A percentile compares a stretch with the other conserved stretches of the same genome.
phyloP scores from a whole-genome alignment of 352 stramenopile genomes.

The Aphanomyces stellatus region DNA sequence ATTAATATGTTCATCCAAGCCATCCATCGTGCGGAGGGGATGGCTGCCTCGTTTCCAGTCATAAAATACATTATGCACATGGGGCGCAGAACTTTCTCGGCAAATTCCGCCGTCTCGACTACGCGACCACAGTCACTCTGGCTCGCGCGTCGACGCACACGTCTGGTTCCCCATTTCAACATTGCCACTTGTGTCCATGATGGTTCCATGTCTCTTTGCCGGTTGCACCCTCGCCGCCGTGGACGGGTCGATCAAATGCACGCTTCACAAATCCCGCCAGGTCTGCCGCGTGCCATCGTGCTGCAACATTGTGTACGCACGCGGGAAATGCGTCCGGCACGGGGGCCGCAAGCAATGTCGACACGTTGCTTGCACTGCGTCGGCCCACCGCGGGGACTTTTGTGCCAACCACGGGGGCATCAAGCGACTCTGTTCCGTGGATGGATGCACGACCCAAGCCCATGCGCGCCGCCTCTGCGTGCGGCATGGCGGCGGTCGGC shows the following conservation, averaged over 20 bases:
- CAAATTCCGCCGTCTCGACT: no score
- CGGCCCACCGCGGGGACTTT: not conserved
- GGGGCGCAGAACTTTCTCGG: no score
- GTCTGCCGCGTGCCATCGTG: not conserved
- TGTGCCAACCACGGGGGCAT: not conserved
- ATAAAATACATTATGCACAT: no score
- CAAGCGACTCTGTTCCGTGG: slow-evolving; percentile 1
- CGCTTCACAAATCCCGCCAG: not conserved
- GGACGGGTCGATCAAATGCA: not conserved
- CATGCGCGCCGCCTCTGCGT: not conserved
- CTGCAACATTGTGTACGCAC: not conserved
- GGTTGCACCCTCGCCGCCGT: not conserved
- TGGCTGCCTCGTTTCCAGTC: no score
- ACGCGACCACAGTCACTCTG: no score
- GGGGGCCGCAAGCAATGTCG: not conserved
- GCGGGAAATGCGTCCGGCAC: not conserved
- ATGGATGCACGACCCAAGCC: not conserved
- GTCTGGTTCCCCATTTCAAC: no score
- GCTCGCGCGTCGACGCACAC: no score
- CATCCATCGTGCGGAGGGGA: no score
- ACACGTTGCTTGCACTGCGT: not conserved
- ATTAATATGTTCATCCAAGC: no score
- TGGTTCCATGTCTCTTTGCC: not conserved
- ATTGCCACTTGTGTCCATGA: no score
- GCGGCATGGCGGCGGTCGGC: not conserved